Evolutionary conservation across 1,139 yeast genomes (phyloP).

Genomic region (Zygosaccharomyces pseudobailii): DNA sequence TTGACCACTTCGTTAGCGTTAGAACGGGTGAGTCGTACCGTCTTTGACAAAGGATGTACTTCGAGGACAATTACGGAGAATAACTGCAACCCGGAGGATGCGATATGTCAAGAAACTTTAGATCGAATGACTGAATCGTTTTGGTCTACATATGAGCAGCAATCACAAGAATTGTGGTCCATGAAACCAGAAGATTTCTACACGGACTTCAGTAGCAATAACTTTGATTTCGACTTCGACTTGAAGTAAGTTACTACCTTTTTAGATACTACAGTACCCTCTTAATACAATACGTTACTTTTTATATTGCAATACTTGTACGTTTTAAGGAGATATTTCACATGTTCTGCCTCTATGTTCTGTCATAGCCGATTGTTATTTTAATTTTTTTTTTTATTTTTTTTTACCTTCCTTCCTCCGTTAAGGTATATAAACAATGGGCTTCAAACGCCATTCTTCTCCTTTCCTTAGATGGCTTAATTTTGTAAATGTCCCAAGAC

Average conservation of each 20-base stretch:
- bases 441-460: neutral
- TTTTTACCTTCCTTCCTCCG: neutral
- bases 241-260: neutral
- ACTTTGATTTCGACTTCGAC: slow-evolving; percentile 3
- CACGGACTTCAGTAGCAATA: neutral
- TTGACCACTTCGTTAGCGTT: slow-evolving; percentile 19
- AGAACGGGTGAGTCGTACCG: slow-evolving; percentile 20
- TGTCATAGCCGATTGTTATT: neutral
- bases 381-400: neutral
- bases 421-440: neutral
- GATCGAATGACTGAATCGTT: slow-evolving; percentile 18
- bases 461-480: neutral
- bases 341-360: neutral
- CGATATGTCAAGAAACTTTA: slow-evolving; percentile 18
- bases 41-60: slow-evolving; percentile 20
- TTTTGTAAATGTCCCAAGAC: no score
- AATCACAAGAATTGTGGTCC: slow-evolving; percentile 16
- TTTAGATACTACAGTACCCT: neutral
- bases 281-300: no score
- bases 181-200: slow-evolving; percentile 18
- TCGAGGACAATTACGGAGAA: slow-evolving; percentile 18
- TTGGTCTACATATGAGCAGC: slow-evolving; percentile 20
- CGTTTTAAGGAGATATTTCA: neutral
- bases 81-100: slow-evolving; percentile 12
- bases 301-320: no score